Evolutionary conservation across 78 protist species (phyloP), one percentile per base, ranked within the genome.

Genomic region (Dictyostelium brefeldianum): DNA sequence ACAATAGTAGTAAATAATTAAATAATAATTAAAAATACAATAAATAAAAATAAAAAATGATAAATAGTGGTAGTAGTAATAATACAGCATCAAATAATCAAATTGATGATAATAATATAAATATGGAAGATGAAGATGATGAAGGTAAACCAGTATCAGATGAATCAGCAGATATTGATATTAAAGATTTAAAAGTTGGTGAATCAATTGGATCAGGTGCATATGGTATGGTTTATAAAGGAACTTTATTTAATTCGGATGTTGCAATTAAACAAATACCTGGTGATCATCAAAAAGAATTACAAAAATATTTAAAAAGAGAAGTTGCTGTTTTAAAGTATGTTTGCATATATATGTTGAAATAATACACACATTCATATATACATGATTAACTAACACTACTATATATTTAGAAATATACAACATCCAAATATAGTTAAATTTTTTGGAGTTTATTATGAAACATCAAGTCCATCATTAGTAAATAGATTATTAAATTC

Each of bases 341-440:
- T n/a, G n/a, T n/a, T n/a, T n/a, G n/a, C n/a, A n/a, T n/a, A n/a
- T n/a, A n/a, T n/a, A 51, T 29, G 10, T n/a, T 11, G 25, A 25
- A 6, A 20, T 29, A 53, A 31, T 14, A 78, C 6, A 25, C n/a
- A n/a, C n/a, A n/a, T n/a, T n/a, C n/a, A n/a, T n/a, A n/a, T n/a
- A 31, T 22, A 27, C 18, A 80, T 2, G 22, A 80, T 59, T 43
- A n/a, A n/a, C n/a, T n/a, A n/a, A n/a, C n/a, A n/a, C n/a, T n/a
- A n/a, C n/a, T n/a, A 36, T 36, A 36, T 59, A 80, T 51, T 4
- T 70, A 87, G 93, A 36, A 87, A 87, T 77, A 87, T 87, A 20
- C 83, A 87, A 77, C 93, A 87, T 87, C 93, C 93, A 78, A 87
- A 87, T 78, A 87, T 87, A 62, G 93, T 87, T 31, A 83, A 87